A percentile compares a stretch with the other conserved stretches of the same genome.
These are phyloP conservation scores for Alternaria sp. DNA, from an alignment of 2,329 filamentous ascomycete species.

Conservation along the genomic window DNA sequence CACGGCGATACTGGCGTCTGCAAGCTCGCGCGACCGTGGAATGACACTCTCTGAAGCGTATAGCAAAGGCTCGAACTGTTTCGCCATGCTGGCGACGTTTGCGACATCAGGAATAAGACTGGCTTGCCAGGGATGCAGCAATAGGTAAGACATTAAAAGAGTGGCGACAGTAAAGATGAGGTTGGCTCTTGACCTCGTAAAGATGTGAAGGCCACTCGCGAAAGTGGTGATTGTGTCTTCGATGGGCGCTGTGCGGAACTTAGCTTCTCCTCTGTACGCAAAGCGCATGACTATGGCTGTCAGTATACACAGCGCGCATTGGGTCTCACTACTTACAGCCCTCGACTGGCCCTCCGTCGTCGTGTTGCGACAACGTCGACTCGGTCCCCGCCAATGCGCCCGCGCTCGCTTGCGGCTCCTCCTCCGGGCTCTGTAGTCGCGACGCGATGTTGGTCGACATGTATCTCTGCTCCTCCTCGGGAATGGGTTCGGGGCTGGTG, in stretches of 20 bases:
- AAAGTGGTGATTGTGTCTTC: slow-evolving; percentile 73
- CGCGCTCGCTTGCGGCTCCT: slow-evolving; percentile 27
- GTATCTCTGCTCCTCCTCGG: slow-evolving; percentile 42
- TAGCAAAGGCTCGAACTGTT: slow-evolving; percentile 91
- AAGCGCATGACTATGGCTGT: slow-evolving; percentile 77
- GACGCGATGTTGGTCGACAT: slow-evolving; percentile 43
- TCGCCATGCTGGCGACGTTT: slow-evolving; percentile 87
- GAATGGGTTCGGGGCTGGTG: slow-evolving; percentile 56
- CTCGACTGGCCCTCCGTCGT: slow-evolving; percentile 36
- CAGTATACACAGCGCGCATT: slow-evolving; percentile 23
- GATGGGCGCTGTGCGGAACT: slow-evolving; percentile 84
- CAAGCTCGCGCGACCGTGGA: slow-evolving; percentile 83
- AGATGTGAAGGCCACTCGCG: slow-evolving; percentile 63
- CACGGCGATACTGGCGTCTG: slow-evolving; percentile 89
- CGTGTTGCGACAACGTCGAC: slow-evolving; percentile 35
- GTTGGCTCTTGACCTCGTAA: slow-evolving; percentile 74
- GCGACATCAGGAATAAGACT: slow-evolving; percentile 82
- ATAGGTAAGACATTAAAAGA: slow-evolving; percentile 68
- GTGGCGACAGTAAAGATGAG: slow-evolving; percentile 68
- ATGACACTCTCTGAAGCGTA: slow-evolving; percentile 93
- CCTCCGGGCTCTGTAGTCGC: slow-evolving; percentile 42
- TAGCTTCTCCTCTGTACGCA: slow-evolving; percentile 83
- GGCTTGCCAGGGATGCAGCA: slow-evolving; percentile 69
- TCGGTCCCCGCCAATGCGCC: slow-evolving; percentile 32
- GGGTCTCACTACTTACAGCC: slow-evolving; percentile 40